Evolutionary conservation across 768 basidiomycete species (phyloP), one percentile per base, ranked within the genome.

Genomic region (Lactarius pseudohatsudake): DNA sequence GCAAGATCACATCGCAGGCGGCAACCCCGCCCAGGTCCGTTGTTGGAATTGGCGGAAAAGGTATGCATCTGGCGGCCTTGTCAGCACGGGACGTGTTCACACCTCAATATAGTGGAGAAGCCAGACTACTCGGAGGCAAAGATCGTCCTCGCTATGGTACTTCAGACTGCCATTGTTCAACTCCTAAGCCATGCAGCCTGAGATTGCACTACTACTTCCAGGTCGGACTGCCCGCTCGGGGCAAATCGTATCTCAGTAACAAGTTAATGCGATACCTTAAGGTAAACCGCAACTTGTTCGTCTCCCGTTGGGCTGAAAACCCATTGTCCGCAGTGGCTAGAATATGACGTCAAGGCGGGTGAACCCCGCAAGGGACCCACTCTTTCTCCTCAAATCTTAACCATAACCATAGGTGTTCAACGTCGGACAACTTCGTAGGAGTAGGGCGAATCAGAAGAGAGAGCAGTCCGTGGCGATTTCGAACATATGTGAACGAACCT

Each of bases 91-190:
- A 22, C 22, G 7, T 20, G 28, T 13, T 22, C 56, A 70, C 65
- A 6, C 40, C 47, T 67, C 45, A 62, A 45, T 56, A 55, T 70
- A 95, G 93, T 96, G 57, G 90, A 92, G 62, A 98, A 96, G 76
- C 97, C 97, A 6, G 97, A 99, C 74, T 98, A 98, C 72, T 97
- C 95, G 3, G 96, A 98, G 74, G 93, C 94, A 43, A 99, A 98
- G 84, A 97, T 99, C 70, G 94, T 99, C 8, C 85, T 98, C 13
- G 96, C 96, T 3, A 98, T 98, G 93, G 96, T 94, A 61, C 58
- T 78, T 78, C 65, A 16, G 62, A 67, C 56, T 26, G 64, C 45
- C 65, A 20, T 32, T 65, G 11, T 18, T 36, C 22, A 15, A 34
- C 61, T 53, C 26, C 26, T 47, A 36, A 26, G 57, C 28, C 16